Evolutionary conservation across 768 basidiomycete genomes (phyloP).

Genomic region (Lentinula lateritia): DNA sequence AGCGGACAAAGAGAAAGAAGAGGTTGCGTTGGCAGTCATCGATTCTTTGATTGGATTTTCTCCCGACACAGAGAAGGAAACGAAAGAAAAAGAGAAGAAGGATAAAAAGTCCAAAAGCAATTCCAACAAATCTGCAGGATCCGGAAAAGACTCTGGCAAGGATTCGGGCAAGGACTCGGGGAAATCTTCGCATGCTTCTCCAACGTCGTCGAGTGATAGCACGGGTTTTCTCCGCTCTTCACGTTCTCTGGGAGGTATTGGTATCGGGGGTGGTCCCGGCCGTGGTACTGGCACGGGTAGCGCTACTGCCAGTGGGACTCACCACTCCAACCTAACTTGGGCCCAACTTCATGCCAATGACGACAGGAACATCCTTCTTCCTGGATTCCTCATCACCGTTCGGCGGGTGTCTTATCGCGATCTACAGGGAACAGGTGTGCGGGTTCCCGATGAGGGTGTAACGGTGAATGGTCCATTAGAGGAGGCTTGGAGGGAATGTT

Average conservation of each 20-base stretch:
- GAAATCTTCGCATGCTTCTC: slow-evolving; percentile 6
- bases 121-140: background rate
- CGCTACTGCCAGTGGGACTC: slow-evolving; percentile 17
- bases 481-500: slow-evolving; percentile 44
- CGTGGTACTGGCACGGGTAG: slow-evolving; percentile 4
- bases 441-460: slow-evolving; percentile 67
- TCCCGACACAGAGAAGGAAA: background rate
- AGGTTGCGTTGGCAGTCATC: slow-evolving; percentile 11
- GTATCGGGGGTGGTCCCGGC: background rate
- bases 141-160: background rate
- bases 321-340: slow-evolving; percentile 16
- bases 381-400: slow-evolving; percentile 68
- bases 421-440: slow-evolving; percentile 65
- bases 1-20: background rate
- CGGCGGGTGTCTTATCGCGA: slow-evolving; percentile 70
- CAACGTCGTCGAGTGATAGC: slow-evolving; percentile 7
- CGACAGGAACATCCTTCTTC: slow-evolving; percentile 46
- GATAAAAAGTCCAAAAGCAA: background rate
- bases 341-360: slow-evolving; percentile 21
- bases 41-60: slow-evolving; percentile 17
- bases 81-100: background rate
- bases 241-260: background rate
- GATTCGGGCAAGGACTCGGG: background rate
- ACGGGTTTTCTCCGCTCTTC: slow-evolving; percentile 5
- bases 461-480: slow-evolving; percentile 56